Evolutionary conservation across 441 rosid species (phyloP), one percentile per base, ranked within the genome.

Genomic region (Populus hybrid): DNA sequence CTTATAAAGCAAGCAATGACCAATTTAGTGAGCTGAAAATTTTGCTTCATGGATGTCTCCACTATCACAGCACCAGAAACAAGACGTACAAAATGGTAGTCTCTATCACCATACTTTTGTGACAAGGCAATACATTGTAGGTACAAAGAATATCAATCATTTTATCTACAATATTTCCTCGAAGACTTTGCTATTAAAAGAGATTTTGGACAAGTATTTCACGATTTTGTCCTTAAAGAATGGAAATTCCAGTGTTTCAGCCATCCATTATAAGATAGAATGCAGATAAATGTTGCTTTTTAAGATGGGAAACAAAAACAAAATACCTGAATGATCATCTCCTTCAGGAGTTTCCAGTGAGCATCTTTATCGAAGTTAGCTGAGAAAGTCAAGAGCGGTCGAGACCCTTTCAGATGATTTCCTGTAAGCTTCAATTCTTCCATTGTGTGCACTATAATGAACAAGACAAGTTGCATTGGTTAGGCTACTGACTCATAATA

Each of bases 361-460:
- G 83, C 89, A 83, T 90, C 89, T 79, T 92, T 94, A 40, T 89
- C 95, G 65, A 96, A 96, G 78, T 93, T 96, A 67, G 89, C 78
- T 0, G 99, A 94, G 83, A 94, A 96, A 46, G 98, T 91, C 85
- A 96, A 78, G 67, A 96, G 76, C 12, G 98, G 98, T 0, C 98
- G 90, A 4, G 99, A 96, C 2, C 94, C 98, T 82, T 85, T 88
- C 74, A 96, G 85, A 86, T 96, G 97, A 73, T 96, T 96, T 75
- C 99, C 99, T 66, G 99, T 96, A 30, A 96, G 98, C 86, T 94
- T 96, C 80, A 96, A 80, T 87, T 94, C 98, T 83, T 93, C 98
- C 98, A 96, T 94, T 7, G 98, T 92, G 85, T 96, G 98, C 50
- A 93, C 98, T 94, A 36, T 57, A 88, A 83, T 50, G 20, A 28